Base-by-base conservation (phyloP, 2,329 filamentous ascomycete genomes). In the Pseudogymnoascus sp. region DNA sequence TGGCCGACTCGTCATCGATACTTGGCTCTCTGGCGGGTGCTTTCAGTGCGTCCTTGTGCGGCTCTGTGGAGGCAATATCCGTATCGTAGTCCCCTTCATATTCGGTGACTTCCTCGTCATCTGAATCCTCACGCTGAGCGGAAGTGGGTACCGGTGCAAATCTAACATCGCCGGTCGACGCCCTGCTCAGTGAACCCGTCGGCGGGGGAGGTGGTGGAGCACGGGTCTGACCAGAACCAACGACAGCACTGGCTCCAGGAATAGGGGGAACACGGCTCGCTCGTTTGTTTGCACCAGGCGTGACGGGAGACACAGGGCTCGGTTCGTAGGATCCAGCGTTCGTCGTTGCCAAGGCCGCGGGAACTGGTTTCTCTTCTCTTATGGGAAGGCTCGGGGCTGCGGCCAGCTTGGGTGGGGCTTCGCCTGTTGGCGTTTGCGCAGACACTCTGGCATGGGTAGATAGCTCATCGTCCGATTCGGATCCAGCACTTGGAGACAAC, bases 21-120 rank as follows among this genome's bases (percentile, higher is more conserved):
- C 89, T 95, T 6, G 87, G 84, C 50, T 93, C 90, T 60, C 88
- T 83, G 6, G 82, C 83, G 72, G 96, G 91, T 7, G 90, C 78
- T 73, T 93, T 96, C 64, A 97, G 75, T 0, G 93, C 92, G 75
- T 96, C 93, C 74, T 96, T 97, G 74, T 96, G 91, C 61, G 89
- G 90, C n/a, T 85, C 91, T 8, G 90, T 88, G n/a, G 92, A 90
- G 1, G 89, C 92, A 71, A 97, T 97, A 71, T 97, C 94, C 6
- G 94, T 97, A 68, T 97, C 94, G 71, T 97, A 97, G 71, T 97
- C 94, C 6, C 93, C 94, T 71, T 99, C 94, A 70, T 97, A 97
- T 70, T 97, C 93, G 0, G 91, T 95, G 35, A 91, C 82, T 69
- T 95, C 91, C 62, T 89, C 90, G 62, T 88, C 90, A 62, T 88